phyloP scores from a whole-genome alignment of 2,329 filamentous ascomycete genomes.

The Coniochaeta sp. region DNA sequence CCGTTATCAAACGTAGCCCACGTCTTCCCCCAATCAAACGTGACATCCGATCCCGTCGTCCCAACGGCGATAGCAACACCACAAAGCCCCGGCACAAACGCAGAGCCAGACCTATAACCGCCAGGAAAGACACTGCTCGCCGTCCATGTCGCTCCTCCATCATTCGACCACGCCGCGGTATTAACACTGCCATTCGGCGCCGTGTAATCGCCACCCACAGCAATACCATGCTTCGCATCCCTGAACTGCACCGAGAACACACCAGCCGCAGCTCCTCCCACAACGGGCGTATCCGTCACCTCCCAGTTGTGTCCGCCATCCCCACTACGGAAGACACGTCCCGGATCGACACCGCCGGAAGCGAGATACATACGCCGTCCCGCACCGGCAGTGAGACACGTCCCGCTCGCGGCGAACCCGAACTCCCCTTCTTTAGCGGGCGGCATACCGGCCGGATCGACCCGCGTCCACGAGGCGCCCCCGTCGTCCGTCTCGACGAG shows the following conservation, averaged over 20 bases:
- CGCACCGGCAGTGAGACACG: slow-evolving; percentile 21
- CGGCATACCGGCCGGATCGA: slow-evolving; percentile 18
- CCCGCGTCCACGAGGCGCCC: slow-evolving; percentile 18
- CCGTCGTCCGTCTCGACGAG: slow-evolving; percentile 23
- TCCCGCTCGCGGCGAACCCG: slow-evolving; percentile 25
- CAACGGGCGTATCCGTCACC: slow-evolving; percentile 16
- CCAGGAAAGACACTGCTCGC: slow-evolving; percentile 17
- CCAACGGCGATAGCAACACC: slow-evolving; percentile 22
- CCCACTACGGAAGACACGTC: slow-evolving; percentile 19
- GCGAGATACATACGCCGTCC: slow-evolving; percentile 22
- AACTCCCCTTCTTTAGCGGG: slow-evolving; percentile 19
- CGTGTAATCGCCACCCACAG: slow-evolving; percentile 23
- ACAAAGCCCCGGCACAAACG: slow-evolving; percentile 19
- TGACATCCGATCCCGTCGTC: slow-evolving; percentile 24
- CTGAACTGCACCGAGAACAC: slow-evolving; percentile 26
- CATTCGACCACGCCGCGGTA: slow-evolving; percentile 15
- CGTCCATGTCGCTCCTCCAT: slow-evolving; percentile 22
- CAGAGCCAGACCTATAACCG: slow-evolving; percentile 23
- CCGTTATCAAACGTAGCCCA: slow-evolving; percentile 22
- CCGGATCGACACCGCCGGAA: slow-evolving; percentile 20
- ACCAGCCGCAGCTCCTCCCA: slow-evolving; percentile 19
- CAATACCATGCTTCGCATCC: slow-evolving; percentile 18
- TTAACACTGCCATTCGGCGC: slow-evolving; percentile 11
- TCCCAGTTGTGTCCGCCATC: slow-evolving; percentile 21
- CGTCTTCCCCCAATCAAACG: slow-evolving; percentile 19